A percentile compares a stretch with the other conserved stretches of the same genome.
Conservation (phyloP, 148 eudicot species). For the Heliamphora exappendiculata region DNA sequence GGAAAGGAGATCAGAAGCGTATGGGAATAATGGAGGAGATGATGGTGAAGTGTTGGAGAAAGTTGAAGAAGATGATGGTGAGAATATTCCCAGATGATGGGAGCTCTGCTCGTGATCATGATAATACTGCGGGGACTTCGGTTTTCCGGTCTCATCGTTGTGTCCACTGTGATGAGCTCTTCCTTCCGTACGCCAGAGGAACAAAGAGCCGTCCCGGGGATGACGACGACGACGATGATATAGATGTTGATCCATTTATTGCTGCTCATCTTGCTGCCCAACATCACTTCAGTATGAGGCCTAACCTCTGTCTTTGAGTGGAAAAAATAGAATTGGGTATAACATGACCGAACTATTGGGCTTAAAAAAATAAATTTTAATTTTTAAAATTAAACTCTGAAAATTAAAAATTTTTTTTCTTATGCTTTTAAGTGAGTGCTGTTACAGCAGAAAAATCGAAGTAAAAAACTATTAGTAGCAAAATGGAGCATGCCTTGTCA, state of each 20-base stretch:
- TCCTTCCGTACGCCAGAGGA: conserved; percentile 10
- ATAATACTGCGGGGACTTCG: not conserved
- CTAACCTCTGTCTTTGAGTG: conserved; percentile 17
- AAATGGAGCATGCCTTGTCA: too few species aligned
- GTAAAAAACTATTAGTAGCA: too few species aligned
- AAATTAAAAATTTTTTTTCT: too few species aligned
- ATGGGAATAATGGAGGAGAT: conserved; percentile 6
- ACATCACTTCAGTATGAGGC: conserved; percentile 27
- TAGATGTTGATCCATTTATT: conserved; percentile 5
- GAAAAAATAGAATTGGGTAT: not conserved
- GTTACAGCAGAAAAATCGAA: too few species aligned
- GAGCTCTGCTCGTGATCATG: not conserved
- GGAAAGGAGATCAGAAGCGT: not conserved
- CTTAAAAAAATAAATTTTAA: too few species aligned
- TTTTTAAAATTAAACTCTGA: too few species aligned
- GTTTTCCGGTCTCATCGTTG: not conserved
- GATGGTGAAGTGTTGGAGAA: conserved; percentile 15
- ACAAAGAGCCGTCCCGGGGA: not conserved
- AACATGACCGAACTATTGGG: too few species aligned
- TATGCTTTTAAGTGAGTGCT: too few species aligned
- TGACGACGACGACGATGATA: too few species aligned
- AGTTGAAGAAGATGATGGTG: conserved; percentile 18
- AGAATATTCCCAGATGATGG: not conserved
- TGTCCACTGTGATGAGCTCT: conserved; percentile 34
- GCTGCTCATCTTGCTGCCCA: conserved; percentile 34